Conservation (phyloP, 331 rosid genomes). For the Arachis monticola region DNA sequence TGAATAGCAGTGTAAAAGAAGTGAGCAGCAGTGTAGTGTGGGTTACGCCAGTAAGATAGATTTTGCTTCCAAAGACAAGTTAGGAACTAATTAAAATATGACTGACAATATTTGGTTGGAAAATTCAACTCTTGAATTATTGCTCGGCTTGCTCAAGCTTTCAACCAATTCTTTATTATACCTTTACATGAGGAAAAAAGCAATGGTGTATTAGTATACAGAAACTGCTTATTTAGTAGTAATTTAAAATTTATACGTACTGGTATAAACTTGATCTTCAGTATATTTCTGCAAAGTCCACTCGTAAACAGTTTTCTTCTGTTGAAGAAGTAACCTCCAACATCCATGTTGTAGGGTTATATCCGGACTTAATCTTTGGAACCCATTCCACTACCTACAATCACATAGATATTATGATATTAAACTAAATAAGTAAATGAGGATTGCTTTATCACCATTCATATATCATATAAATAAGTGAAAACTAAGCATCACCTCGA, state of each 20-base stretch:
- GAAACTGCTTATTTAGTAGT: constrained; percentile 12
- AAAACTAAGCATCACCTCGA: constrained; percentile 66
- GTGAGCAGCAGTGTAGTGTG: no score
- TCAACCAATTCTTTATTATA: constrained; percentile 25
- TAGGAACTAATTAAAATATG: constrained; percentile 82
- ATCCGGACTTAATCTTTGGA: constrained; percentile 76
- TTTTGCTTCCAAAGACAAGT: no score
- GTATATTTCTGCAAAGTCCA: no score
- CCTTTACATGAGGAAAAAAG: constrained; percentile 49
- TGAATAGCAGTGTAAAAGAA: no score
- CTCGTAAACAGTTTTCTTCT: no score
- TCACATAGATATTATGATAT: constrained; percentile 16
- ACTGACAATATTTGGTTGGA: constrained; percentile 80
- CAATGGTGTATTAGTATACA: constrained; percentile 32
- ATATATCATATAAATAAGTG: constrained; percentile 27
- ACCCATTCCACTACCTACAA: constrained; percentile 89
- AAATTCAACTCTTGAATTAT: constrained; percentile 76
- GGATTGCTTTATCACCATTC: constrained; percentile 33
- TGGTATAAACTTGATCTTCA: constrained; percentile 61
- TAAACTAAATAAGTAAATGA: constrained; percentile 15
- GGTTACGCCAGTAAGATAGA: no score
- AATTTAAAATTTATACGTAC: constrained; percentile 55
- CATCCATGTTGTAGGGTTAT: constrained; percentile 99
- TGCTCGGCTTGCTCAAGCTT: constrained; percentile 78
- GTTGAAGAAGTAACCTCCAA: constrained; percentile 30